These are phyloP conservation scores for Linnemannia hyalina DNA, from an alignment of 192 early-diverging fungal species.

Conservation along the genomic window DNA sequence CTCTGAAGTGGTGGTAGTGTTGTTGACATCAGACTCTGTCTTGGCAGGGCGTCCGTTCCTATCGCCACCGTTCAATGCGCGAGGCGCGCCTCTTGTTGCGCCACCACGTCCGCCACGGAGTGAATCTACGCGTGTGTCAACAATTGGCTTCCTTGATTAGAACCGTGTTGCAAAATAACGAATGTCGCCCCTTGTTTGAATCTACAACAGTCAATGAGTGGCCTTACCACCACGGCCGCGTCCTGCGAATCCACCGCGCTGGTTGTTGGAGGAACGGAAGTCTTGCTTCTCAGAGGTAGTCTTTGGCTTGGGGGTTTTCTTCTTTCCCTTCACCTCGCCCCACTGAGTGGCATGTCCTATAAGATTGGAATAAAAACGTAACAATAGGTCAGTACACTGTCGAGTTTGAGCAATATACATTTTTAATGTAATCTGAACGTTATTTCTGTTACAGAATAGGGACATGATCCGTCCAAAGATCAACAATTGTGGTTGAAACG, in stretches of 20 bases:
- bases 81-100: constrained; percentile 57
- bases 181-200: background rate
- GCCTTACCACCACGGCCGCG: constrained; percentile 76
- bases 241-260: constrained; percentile 68
- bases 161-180: background rate
- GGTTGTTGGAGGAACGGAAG: constrained; percentile 50
- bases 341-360: constrained; percentile 84
- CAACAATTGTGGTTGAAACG: too few species aligned
- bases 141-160: background rate
- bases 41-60: constrained; percentile 48
- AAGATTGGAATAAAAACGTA: background rate
- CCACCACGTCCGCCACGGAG: constrained; percentile 75
- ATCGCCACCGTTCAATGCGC: constrained; percentile 55
- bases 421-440: background rate
- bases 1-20: constrained; percentile 10
- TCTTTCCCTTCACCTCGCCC: constrained; percentile 85
- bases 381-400: background rate
- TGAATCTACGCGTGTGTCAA: constrained; percentile 48
- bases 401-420: background rate
- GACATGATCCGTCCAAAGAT: too few species aligned
- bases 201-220: background rate
- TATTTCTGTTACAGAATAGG: too few species aligned
- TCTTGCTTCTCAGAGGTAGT: constrained; percentile 64
- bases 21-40: constrained; percentile 8
- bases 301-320: constrained; percentile 72